Percentiles rank a stretch among this genome's conserved stretches.
phyloP scores from a whole-genome alignment of 169 alveolate genomes.

The Cryptosporidium ryanae region DNA sequence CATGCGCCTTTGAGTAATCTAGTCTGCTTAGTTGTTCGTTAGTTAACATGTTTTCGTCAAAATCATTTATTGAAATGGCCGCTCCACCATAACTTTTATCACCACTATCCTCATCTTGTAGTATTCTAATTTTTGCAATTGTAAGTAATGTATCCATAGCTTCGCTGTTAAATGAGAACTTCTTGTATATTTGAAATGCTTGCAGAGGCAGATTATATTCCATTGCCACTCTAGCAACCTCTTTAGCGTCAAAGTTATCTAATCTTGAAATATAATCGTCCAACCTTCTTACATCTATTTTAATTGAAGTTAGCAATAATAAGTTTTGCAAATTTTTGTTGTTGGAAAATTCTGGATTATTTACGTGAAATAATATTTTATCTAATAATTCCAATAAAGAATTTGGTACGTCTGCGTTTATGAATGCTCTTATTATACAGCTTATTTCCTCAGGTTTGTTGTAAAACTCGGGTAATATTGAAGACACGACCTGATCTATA shows the following conservation, averaged over 20 bases:
- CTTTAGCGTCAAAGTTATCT: constrained; percentile 96
- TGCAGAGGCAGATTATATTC: constrained; percentile 87
- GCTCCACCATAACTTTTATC: constrained; percentile 1
- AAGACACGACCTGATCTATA: constrained; percentile 95
- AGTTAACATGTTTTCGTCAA: constrained; percentile 89
- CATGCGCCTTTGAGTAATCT: constrained; percentile 48
- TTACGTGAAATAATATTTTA: constrained; percentile 93
- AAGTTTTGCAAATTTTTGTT: constrained; percentile 95
- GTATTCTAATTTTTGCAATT: constrained; percentile 9
- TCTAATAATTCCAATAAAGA: constrained; percentile 94
- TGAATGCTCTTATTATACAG: constrained; percentile 95
- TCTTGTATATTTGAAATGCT: constrained; percentile 94
- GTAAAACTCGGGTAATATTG: constrained; percentile 96
- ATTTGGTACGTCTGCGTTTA: constrained; percentile 94
- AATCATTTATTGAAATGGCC: constrained; percentile 7
- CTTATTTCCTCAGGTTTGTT: constrained; percentile 92
- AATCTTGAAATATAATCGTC: constrained; percentile 96
- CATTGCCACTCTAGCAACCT: constrained; percentile 93
- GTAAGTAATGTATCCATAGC: constrained; percentile 94
- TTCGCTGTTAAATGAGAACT: constrained; percentile 89
- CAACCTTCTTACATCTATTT: constrained; percentile 90
- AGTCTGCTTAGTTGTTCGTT: constrained; percentile 79
- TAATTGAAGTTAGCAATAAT: constrained; percentile 93
- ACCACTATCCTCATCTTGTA: constrained; percentile 76
- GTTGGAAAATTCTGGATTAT: constrained; percentile 92